Base-by-base conservation (phyloP, 2,329 filamentous ascomycete species). In the Triangularia setosa region DNA sequence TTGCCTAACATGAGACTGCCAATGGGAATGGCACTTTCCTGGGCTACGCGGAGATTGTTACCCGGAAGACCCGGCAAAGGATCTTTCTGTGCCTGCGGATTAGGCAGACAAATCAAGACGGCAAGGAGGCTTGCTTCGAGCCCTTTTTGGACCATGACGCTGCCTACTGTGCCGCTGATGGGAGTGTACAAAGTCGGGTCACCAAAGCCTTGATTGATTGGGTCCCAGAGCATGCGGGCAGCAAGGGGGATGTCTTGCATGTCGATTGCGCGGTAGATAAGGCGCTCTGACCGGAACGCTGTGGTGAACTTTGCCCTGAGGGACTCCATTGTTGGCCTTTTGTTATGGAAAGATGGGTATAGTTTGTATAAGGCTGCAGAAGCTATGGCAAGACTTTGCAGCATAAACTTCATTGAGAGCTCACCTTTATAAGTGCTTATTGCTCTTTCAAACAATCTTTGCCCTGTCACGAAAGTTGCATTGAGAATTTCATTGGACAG, bases 211-310 rank as follows among this genome's bases (percentile, higher is more conserved):
- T 71, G 67, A 14, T 70, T 68, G 58, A 77, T 73, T 4, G 66
- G 71, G 63, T 77, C 73, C 18, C 55, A 52, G 60, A 73, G 69
- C 28, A 75, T 69, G 62, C 76, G 74, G 11, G 62, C 63, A n/a
- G 72, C 70, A 40, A 76, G 72, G 48, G 74, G 73, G 7, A 72
- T 69, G 5, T 72, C 73, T 30, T 74, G 68, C 53, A 53, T 56
- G 59, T 77, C 73, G 12, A 77, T 67, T 3, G 75, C 75, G 7
- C 76, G 74, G 65, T 78, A 79, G 25, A 76, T 66, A 1, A 80
- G 75, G 4, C 77, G 73, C 18, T 72, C 65, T 1, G 77, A 79
- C 60, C 66, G 70, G 69, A 77, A 79, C 14, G 72, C 69, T 54
- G 75, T 69, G 4, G 60, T 61, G 27, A 66, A 63, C 14, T 30